phyloP scores from a whole-genome alignment of 2,329 filamentous ascomycete species.

The Incumbomyces delicatus region DNA sequence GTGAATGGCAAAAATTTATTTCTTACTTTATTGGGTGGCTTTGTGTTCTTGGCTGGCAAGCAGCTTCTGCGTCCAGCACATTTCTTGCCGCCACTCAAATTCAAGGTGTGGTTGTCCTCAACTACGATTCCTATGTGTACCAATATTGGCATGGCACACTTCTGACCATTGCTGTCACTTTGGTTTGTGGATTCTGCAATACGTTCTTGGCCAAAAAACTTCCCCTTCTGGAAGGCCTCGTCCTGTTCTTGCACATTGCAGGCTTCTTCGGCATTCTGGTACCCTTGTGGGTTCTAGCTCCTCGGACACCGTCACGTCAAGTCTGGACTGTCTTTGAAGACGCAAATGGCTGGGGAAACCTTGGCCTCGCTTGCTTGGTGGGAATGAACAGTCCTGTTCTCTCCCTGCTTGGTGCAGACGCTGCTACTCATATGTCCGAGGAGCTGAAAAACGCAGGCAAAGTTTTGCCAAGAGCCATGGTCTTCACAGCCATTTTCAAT shows the following conservation, averaged over 20 bases:
- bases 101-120: conserved; percentile 37
- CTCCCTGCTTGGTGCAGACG: conserved; percentile 20
- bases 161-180: conserved; percentile 31
- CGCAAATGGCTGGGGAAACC: conserved; percentile 30
- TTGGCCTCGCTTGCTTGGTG: conserved; percentile 23
- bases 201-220: conserved; percentile 32
- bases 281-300: conserved; percentile 34
- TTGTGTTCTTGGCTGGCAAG: conserved; percentile 25
- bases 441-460: conserved; percentile 30
- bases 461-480: conserved; percentile 29
- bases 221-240: conserved; percentile 32
- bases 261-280: conserved; percentile 36
- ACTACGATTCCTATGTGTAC: conserved; percentile 31
- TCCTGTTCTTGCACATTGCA: conserved; percentile 34
- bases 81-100: conserved; percentile 38
- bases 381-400: conserved; percentile 23
- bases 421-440: conserved; percentile 25
- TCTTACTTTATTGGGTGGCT: conserved; percentile 28
- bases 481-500: conserved; percentile 29
- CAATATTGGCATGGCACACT: conserved; percentile 38
- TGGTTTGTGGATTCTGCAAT: conserved; percentile 34
- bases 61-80: conserved; percentile 21
- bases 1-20: conserved; percentile 25
- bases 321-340: conserved; percentile 33
- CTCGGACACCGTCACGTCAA: conserved; percentile 26